These are phyloP conservation scores for Aspergillus thermomutatus DNA, from an alignment of 2,329 filamentous ascomycete genomes.

Conservation along the genomic window DNA sequence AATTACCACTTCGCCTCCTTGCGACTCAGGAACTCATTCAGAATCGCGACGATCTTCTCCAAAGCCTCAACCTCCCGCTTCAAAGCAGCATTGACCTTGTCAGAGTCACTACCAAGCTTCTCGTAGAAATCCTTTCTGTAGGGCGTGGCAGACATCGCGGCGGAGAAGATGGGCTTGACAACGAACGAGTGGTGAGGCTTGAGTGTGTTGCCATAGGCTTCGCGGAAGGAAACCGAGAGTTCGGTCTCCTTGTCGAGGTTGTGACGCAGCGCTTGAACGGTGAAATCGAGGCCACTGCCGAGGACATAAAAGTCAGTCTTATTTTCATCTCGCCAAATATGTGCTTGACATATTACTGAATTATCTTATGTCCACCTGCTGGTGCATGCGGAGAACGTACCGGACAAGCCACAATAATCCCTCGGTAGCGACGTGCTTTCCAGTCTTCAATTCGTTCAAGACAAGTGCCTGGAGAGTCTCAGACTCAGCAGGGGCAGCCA, in stretches of 20 bases:
- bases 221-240: slow-evolving; percentile 80
- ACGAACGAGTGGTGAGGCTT: slow-evolving; percentile 89
- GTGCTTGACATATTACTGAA: background rate
- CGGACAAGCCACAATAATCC: slow-evolving; percentile 87
- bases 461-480: slow-evolving; percentile 80
- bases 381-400: slow-evolving; percentile 47
- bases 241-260: slow-evolving; percentile 72
- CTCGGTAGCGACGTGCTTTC: slow-evolving; percentile 85
- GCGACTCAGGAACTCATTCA: slow-evolving; percentile 61
- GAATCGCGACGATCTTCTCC: slow-evolving; percentile 72
- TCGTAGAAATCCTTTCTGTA: slow-evolving; percentile 91
- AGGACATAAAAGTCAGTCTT: slow-evolving; percentile 5
- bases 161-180: slow-evolving; percentile 86
- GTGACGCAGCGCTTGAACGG: slow-evolving; percentile 73
- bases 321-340: background rate
- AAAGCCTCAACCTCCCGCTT: slow-evolving; percentile 71
- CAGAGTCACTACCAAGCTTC: slow-evolving; percentile 61
- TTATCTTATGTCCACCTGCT: background rate
- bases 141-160: slow-evolving; percentile 88
- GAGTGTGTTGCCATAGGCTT: slow-evolving; percentile 79
- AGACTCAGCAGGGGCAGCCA: slow-evolving; percentile 74
- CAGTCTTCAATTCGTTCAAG: slow-evolving; percentile 80
- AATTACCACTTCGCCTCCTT: slow-evolving; percentile 50
- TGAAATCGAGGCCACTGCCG: slow-evolving; percentile 86
- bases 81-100: slow-evolving; percentile 63